Evolutionary conservation across 2,329 filamentous ascomycete genomes (phyloP), one percentile per base, ranked within the genome.

Genomic region (Pleurostoma richardsiae): DNA sequence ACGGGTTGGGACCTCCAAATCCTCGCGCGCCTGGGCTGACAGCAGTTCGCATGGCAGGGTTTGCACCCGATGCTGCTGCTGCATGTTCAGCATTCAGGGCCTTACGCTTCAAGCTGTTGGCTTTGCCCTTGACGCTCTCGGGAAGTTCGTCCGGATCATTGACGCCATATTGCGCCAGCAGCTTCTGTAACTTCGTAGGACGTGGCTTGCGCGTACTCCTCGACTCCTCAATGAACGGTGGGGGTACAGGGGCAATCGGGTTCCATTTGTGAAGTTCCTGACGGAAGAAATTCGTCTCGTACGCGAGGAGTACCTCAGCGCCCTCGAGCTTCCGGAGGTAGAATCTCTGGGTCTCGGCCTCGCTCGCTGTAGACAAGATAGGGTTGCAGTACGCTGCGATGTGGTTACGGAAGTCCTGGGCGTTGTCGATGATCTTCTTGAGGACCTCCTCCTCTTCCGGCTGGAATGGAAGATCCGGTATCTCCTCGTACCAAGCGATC

Each of bases 241-340:
- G 94, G 10, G 94, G 76, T 10, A 89, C 79, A 0, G 90, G 87
- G 2, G 94, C 91, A 29, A 97, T 89, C 3, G 91, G 91, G 38
- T 86, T 90, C 87, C 89, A 96, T 62, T 90, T 95, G 68, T 99
- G 94, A 47, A 99, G 76, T 61, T 96, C 90, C 62, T 96, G 90
- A 28, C 92, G 85, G 71, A 99, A 92, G 66, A 95, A 96, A 62
- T 99, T 99, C n/a, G 92, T 96, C 69, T 99, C 94, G 48, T 85
- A 86, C 0, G 91, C 81, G 3, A 99, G 75, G 3, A 99, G 77
- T 44, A 99, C 91, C 63, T 99, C 94, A 1, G 94, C 91, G 3
- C 94, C 94, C 68, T 99, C 94, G 45, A 99, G 90, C 70, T 99
- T 99, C 48, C 94, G 88, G 39, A 99, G 74, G 58, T 96, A 97